Evolutionary conservation across 2,329 filamentous ascomycete genomes (phyloP).

Genomic region (Fusarium algeriense): DNA sequence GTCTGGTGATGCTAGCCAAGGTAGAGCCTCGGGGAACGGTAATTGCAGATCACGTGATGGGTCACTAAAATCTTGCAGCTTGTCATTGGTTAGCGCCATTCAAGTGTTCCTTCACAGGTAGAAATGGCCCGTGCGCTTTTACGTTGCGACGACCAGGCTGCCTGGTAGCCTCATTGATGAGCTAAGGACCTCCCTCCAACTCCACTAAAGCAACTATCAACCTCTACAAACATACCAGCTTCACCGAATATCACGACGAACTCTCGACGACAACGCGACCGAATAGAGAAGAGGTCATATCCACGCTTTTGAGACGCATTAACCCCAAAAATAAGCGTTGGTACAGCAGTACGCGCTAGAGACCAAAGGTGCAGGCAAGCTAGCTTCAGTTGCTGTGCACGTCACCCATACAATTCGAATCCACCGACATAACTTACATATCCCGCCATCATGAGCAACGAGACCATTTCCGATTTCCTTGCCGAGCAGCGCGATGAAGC

Average conservation of each 20-base stretch:
- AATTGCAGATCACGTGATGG: conserved; percentile 45
- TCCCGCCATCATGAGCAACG: conserved; percentile 76
- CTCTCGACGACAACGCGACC: not conserved
- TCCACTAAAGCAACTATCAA: conserved; percentile 39
- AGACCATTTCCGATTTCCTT: conserved; percentile 92
- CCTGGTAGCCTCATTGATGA: conserved; percentile 54
- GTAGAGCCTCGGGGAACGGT: conserved; percentile 44
- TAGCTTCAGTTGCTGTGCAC: conserved; percentile 41
- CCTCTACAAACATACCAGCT: conserved; percentile 18
- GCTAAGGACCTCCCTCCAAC: conserved; percentile 40
- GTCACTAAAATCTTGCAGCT: conserved; percentile 41
- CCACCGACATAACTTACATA: conserved; percentile 24
- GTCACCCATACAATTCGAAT: conserved; percentile 24
- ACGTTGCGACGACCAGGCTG: conserved; percentile 54
- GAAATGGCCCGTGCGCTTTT: conserved; percentile 42
- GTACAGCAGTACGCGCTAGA: conserved; percentile 13
- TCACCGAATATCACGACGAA: conserved; percentile 3
- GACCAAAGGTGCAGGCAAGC: conserved; percentile 39
- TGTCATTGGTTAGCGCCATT: conserved; percentile 21
- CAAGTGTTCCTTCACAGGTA: not conserved
- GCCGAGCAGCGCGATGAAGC: conserved; percentile 89
- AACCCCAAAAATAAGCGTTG: not conserved
- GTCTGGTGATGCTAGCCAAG: conserved; percentile 44
- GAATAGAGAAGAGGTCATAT: not conserved
- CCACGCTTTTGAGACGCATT: not conserved